Evolutionary conservation across 139 green algal genomes (phyloP), one percentile per base, ranked within the genome.

Genomic region (Desmodesmus armatus): DNA sequence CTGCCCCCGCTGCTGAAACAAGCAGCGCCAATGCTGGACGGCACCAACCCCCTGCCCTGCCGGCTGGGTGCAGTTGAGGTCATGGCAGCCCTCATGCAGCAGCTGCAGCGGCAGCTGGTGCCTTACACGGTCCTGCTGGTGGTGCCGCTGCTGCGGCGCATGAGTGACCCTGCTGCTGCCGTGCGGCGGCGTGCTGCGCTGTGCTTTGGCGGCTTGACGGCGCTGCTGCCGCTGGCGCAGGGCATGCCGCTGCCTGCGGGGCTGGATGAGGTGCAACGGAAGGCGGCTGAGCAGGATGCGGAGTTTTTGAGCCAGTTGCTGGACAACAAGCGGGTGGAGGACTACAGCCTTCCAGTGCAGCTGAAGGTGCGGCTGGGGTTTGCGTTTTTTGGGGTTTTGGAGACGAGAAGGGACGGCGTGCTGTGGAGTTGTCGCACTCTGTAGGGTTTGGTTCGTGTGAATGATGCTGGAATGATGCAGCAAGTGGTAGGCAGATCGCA

Each of bases 281-380:
- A 62, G 3, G 62, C 71, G 15, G 91, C 91, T 65, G 55, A 81
- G 23, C 39, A 88, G 27, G 96, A 99, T 87, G 85, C 74, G 5
- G 72, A 75, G 19, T 98, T 99, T 85, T 87, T 99, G 87, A 81
- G 92, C 83, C 94, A 98, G 94, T 92, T 99, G 62, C 89, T 99
- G 60, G 96, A 99, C 90, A 96, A 94, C 88, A 87, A 86, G 37
- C 78, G 92, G 60, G 86, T 90, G 63, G 92, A 93, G 11, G 94
- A 97, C 76, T 96, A 93, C 85, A 35, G 74, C 33, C 84, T 97
- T 80, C 95, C 94, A 7, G 79, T 95, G 23, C 63, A 79, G 33
- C 74, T 94, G 31, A 82, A 62, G 75, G 83, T 80, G 37, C 5
- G 70, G 55, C 3, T 5, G 13, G 13, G 9, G 47, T 7, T 55